Percentiles rank a stretch among this genome's conserved stretches.
Conservation (phyloP, 139 green algal species). For the Desmodesmus armatus region DNA sequence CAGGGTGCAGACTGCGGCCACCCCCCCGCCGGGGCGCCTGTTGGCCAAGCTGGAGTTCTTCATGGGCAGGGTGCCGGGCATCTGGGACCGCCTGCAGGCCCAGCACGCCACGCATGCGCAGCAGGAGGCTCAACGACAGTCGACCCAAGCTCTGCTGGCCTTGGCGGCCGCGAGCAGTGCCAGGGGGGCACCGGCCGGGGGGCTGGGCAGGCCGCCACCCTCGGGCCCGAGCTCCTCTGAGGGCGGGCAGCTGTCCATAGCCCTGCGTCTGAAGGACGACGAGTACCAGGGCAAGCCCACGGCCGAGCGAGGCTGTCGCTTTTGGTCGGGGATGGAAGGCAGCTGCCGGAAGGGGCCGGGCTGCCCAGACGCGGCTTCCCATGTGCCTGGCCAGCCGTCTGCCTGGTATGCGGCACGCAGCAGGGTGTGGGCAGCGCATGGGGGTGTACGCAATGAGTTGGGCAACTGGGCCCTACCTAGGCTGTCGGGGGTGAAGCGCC, state of each 20-base stretch:
- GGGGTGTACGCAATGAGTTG: not conserved
- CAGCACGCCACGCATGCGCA: no score
- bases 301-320: not conserved
- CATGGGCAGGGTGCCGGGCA: not conserved
- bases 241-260: not conserved
- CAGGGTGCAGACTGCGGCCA: not conserved
- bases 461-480: not conserved
- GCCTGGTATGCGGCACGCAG: slow-evolving; percentile 1
- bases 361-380: not conserved
- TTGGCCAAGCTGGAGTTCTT: not conserved
- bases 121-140: not conserved
- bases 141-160: not conserved
- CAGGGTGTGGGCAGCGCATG: not conserved
- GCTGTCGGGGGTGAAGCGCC: not conserved
- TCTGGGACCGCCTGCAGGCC: not conserved
- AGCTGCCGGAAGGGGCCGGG: not conserved
- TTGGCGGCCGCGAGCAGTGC: not conserved
- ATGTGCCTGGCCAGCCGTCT: not conserved
- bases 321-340: slow-evolving; percentile 16
- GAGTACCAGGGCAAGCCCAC: not conserved
- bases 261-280: not conserved
- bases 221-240: not conserved
- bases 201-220: no score
- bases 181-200: no score
- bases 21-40: not conserved